Percentiles rank a stretch among this genome's conserved stretches.
Conservation (phyloP, 257 asterid genomes). For the Solanum habrochaites region DNA sequence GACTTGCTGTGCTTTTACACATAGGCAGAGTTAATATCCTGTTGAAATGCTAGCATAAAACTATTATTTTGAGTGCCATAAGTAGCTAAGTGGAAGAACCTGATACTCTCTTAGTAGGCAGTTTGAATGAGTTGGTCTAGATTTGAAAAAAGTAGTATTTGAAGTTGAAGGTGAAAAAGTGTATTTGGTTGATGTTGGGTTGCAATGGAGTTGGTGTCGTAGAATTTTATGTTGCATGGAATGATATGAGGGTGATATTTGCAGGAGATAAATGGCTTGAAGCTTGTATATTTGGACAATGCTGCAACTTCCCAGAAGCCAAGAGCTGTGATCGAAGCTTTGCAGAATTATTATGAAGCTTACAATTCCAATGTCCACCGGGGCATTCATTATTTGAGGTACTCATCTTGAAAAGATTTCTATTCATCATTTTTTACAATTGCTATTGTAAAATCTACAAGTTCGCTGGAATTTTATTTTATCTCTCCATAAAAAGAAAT, state of each 20-base stretch:
- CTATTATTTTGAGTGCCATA: neutral
- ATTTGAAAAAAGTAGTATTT: neutral
- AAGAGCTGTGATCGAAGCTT: slow-evolving; percentile 47
- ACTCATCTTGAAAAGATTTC: neutral
- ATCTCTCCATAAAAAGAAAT: neutral
- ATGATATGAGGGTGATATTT: neutral
- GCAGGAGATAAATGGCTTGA: slow-evolving; percentile 85
- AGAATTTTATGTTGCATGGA: neutral
- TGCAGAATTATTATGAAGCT: slow-evolving; percentile 56
- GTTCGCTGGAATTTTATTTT: neutral
- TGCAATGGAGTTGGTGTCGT: neutral
- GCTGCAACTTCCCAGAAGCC: slow-evolving; percentile 99
- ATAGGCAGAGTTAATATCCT: neutral
- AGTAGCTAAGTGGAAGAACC: neutral
- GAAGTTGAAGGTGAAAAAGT: neutral
- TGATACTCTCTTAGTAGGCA: neutral
- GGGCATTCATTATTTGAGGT: slow-evolving; percentile 93
- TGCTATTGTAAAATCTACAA: neutral
- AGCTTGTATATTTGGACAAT: slow-evolving; percentile 88
- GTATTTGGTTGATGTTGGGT: neutral
- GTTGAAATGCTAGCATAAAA: neutral
- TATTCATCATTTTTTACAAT: neutral
- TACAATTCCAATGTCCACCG: slow-evolving; percentile 95
- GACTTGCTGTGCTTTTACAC: neutral
- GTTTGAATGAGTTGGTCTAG: neutral